Evolutionary conservation across 306 rosid genomes (phyloP).

Genomic region (Clitoria ternatea): DNA sequence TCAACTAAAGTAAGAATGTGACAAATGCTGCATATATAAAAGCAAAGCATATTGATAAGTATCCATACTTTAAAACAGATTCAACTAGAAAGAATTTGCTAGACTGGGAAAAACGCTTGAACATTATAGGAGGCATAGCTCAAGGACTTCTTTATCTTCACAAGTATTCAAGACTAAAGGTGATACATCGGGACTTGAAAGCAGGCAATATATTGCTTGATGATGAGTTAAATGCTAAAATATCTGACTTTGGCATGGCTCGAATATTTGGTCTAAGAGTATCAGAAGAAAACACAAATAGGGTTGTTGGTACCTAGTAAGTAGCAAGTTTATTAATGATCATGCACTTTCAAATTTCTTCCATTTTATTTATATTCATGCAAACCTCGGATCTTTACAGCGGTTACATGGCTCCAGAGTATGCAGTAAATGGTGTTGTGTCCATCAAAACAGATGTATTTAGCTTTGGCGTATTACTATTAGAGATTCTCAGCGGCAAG

Average conservation of each 20-base stretch:
- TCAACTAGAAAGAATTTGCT: background rate
- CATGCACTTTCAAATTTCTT: background rate
- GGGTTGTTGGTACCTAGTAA: slow-evolving; percentile 40
- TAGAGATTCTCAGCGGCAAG: slow-evolving; percentile 30
- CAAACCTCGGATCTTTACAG: background rate
- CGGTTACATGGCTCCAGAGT: slow-evolving; percentile 31
- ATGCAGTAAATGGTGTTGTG: slow-evolving; percentile 30
- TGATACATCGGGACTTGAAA: slow-evolving; percentile 37
- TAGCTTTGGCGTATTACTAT: slow-evolving; percentile 32
- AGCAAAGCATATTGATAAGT: background rate
- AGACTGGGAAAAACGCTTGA: slow-evolving; percentile 29
- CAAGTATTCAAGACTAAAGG: slow-evolving; percentile 35
- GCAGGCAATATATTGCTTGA: slow-evolving; percentile 42
- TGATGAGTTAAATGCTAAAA: slow-evolving; percentile 36
- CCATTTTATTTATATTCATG: background rate
- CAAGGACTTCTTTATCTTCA: slow-evolving; percentile 44
- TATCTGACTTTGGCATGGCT: slow-evolving; percentile 46
- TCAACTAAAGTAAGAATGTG: background rate
- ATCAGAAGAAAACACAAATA: slow-evolving; percentile 28
- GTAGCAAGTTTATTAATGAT: slow-evolving; percentile 12
- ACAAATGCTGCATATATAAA: background rate
- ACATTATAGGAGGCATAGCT: slow-evolving; percentile 38
- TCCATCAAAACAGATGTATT: slow-evolving; percentile 38
- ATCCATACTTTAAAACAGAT: slow-evolving; percentile 9
- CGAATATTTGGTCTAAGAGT: slow-evolving; percentile 24